Evolutionary conservation across 2,329 filamentous ascomycete genomes (phyloP).

Genomic region (Fusarium sp.): DNA sequence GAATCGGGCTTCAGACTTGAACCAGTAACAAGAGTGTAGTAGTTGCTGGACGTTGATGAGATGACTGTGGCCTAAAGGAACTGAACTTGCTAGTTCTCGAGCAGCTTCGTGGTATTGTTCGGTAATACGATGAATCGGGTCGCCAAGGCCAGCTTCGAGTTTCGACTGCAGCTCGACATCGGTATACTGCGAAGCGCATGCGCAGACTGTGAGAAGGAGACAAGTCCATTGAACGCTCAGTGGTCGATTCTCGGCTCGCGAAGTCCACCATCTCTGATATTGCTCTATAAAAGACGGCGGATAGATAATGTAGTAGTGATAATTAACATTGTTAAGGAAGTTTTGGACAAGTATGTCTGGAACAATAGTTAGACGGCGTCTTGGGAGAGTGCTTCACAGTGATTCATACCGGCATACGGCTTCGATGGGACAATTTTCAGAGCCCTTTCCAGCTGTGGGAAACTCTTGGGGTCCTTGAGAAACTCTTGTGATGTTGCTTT

Average conservation of each 20-base stretch:
- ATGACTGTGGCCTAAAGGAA: conserved; percentile 50
- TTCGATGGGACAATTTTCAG: conserved; percentile 49
- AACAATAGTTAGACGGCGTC: conserved; percentile 3
- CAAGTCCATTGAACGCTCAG: conserved; percentile 53
- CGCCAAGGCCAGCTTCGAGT: conserved; percentile 48
- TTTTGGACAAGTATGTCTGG: conserved; percentile 53
- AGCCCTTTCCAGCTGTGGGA: conserved; percentile 49
- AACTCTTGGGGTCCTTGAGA: conserved; percentile 39
- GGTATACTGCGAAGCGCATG: conserved; percentile 52
- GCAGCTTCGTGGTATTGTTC: conserved; percentile 50
- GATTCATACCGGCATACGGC: conserved; percentile 50
- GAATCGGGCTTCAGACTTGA: conserved; percentile 52
- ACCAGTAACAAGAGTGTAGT: conserved; percentile 54
- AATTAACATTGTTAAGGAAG: conserved; percentile 53
- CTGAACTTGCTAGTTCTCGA: conserved; percentile 48
- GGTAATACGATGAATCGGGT: conserved; percentile 45
- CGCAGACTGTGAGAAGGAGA: conserved; percentile 53
- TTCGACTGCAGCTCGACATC: conserved; percentile 46
- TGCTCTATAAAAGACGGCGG: conserved; percentile 51
- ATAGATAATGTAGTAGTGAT: conserved; percentile 55
- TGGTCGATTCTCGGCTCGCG: conserved; percentile 45
- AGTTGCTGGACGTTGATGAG: conserved; percentile 51
- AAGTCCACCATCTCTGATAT: conserved; percentile 52
- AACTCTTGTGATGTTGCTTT: conserved; percentile 38
- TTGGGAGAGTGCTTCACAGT: not conserved